Evolutionary conservation across 352 stramenopile genomes (phyloP), one percentile per base, ranked within the genome.

Genomic region (Pythium plurisporium): DNA sequence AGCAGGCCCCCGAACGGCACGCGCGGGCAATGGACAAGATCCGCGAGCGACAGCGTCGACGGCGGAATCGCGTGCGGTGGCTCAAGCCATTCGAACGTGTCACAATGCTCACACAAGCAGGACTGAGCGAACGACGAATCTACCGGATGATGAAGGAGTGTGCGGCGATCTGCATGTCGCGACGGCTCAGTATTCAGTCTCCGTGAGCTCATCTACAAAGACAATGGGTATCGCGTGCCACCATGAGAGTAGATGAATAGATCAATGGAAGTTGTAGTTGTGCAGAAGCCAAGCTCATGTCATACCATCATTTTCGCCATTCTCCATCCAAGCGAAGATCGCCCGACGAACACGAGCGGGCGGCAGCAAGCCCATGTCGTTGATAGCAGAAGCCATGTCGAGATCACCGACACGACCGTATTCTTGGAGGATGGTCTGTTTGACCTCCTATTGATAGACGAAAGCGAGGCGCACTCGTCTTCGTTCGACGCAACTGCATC

Each of bases 71-170:
- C 15, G 61, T 68, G 40, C 61, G 61, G 15, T 68, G 61, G 61
- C 37, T 68, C 14, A 58, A 59, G 41, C 61, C 61, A 6, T 48
- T 68, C 27, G 44, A 64, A 51, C 68, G 68, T 15, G 62, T 77
- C 5, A 67, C 59, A 26, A 78, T 80, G 70, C 59, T 79, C 23
- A 64, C 63, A 3, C 65, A 72, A 31, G 72, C 72, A 7, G 72
- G 72, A n/a, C 71, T 58, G 47, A 86, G 75, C 25, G 75, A 86
- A 41, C 59, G 69, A 33, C 62, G 64, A 22, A 86, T 86, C 56
- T 76, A 70, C 37, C 72, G 70, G 15, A 79, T 76, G 73, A 69
- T 86, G 59, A 79, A 77, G 65, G 74, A 85, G 55, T 75, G 56
- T 20, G 74, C 72, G 12, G 64, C 69, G 38, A 85, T 85, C 23